A percentile compares a stretch with the other conserved stretches of the same genome.
These are phyloP conservation scores for Heterobasidion parviporum DNA, from an alignment of 1,284 basidiomycete genomes.

Conservation along the genomic window DNA sequence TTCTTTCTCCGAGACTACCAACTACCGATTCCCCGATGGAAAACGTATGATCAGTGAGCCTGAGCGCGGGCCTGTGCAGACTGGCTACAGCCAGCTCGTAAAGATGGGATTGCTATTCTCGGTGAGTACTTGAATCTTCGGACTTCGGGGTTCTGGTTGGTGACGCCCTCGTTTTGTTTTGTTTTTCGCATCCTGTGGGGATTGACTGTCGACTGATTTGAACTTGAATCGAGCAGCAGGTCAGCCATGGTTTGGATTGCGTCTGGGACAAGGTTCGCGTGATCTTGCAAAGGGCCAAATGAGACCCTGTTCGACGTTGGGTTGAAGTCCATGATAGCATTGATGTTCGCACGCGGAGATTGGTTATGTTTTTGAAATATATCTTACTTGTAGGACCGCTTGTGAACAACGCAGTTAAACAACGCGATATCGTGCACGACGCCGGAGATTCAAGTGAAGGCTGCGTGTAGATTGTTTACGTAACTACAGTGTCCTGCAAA, in stretches of 20 bases:
- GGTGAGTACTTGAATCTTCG: neutral
- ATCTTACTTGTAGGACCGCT: no score
- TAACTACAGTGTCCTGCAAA: neutral
- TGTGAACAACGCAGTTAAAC: no score
- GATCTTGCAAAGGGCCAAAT: neutral
- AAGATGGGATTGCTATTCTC: conserved; percentile 1
- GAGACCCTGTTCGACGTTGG: no score
- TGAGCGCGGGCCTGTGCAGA: neutral
- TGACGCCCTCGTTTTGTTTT: neutral
- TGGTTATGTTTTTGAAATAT: no score
- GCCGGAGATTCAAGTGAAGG: no score
- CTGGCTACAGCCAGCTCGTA: conserved; percentile 1
- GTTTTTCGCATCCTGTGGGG: no score
- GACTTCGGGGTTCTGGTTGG: neutral
- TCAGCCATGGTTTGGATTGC: neutral
- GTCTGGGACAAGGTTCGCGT: conserved; percentile 1
- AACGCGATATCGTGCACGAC: no score
- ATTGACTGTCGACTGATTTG: neutral
- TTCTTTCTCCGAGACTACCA: neutral
- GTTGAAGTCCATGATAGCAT: no score
- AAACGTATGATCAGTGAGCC: neutral
- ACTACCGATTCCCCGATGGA: neutral
- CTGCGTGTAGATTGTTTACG: no score
- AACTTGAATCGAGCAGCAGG: neutral
- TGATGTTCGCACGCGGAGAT: no score